Conservation (phyloP, 768 basidiomycete species). For the Crucibulum laeve region DNA sequence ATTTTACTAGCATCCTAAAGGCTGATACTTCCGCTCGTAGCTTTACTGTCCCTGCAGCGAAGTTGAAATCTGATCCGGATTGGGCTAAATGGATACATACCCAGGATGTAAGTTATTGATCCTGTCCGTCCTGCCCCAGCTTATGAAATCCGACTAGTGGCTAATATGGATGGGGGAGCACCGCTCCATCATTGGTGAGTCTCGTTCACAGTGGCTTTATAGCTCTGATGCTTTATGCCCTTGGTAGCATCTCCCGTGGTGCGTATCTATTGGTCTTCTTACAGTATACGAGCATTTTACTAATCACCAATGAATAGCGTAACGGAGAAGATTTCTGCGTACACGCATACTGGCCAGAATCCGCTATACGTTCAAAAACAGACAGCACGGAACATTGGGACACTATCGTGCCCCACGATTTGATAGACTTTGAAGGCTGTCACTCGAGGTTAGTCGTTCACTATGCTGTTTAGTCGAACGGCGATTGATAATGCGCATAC, state of each 20-base stretch:
- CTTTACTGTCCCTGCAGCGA: slow-evolving; percentile 28
- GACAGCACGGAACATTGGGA: slow-evolving; percentile 29
- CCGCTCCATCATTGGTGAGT: slow-evolving; percentile 19
- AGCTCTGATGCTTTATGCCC: too few relatives aligned
- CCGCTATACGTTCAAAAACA: slow-evolving; percentile 15
- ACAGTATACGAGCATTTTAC: too few relatives aligned
- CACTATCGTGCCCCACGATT: slow-evolving; percentile 22
- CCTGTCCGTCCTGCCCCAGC: neutral
- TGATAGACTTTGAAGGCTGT: slow-evolving; percentile 27
- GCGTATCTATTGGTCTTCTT: too few relatives aligned
- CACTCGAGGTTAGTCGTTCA: slow-evolving; percentile 7
- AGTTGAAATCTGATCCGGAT: slow-evolving; percentile 33
- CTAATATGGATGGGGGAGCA: slow-evolving; percentile 27
- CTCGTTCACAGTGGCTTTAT: too few relatives aligned
- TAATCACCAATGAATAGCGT: too few relatives aligned
- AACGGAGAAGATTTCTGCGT: slow-evolving; percentile 31
- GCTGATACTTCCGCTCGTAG: slow-evolving; percentile 14
- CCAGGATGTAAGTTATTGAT: slow-evolving; percentile 23
- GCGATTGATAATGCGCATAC: neutral
- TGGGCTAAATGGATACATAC: slow-evolving; percentile 23
- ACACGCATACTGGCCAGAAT: slow-evolving; percentile 34
- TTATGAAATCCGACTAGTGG: slow-evolving; percentile 14
- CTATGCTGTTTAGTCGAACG: too few relatives aligned
- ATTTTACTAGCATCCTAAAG: too few relatives aligned
- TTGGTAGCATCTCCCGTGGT: too few relatives aligned